Percentiles rank a stretch among this genome's conserved stretches.
Evolutionary conservation across 2,329 filamentous ascomycete genomes (phyloP).

Genomic region (Fusarium circinatum): DNA sequence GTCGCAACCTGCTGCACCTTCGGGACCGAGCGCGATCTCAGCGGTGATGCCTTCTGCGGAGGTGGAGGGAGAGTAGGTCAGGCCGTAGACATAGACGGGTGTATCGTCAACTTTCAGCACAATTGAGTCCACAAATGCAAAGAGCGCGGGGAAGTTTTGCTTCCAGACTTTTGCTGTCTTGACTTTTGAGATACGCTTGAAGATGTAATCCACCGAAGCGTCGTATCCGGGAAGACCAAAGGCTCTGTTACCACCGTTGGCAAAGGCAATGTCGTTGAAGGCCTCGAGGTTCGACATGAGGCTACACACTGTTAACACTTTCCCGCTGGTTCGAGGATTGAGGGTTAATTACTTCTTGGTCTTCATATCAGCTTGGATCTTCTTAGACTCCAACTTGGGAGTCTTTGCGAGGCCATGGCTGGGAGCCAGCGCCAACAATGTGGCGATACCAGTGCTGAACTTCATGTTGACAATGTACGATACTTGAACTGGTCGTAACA

Average conservation of each 20-base stretch:
- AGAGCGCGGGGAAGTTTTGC: conserved; percentile 61
- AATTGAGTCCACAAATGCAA: conserved; percentile 55
- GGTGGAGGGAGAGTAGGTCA: conserved; percentile 37
- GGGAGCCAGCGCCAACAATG: conserved; percentile 21
- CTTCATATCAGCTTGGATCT: conserved; percentile 27
- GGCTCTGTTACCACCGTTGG: conserved; percentile 63
- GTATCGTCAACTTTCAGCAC: conserved; percentile 46
- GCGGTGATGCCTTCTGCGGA: conserved; percentile 32
- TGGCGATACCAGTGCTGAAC: conserved; percentile 2
- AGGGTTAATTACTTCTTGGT: conserved; percentile 5
- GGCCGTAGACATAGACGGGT: conserved; percentile 29
- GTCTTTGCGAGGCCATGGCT: conserved; percentile 7
- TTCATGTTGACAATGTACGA: conserved; percentile 1
- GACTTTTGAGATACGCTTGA: conserved; percentile 56
- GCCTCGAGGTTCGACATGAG: conserved; percentile 28
- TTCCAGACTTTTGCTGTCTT: conserved; percentile 53
- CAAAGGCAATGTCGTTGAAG: conserved; percentile 36
- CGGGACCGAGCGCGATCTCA: conserved; percentile 32
- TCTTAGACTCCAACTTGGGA: conserved; percentile 29
- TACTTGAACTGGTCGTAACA: not conserved
- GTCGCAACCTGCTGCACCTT: conserved; percentile 38
- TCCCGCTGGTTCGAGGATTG: fast-evolving
- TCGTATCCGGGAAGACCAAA: conserved; percentile 62
- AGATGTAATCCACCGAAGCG: conserved; percentile 61
- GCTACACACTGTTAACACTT: not conserved